Evolutionary conservation across 345 rosid genomes (phyloP), one percentile per base, ranked within the genome.

Genomic region (Syzygium oleosum): DNA sequence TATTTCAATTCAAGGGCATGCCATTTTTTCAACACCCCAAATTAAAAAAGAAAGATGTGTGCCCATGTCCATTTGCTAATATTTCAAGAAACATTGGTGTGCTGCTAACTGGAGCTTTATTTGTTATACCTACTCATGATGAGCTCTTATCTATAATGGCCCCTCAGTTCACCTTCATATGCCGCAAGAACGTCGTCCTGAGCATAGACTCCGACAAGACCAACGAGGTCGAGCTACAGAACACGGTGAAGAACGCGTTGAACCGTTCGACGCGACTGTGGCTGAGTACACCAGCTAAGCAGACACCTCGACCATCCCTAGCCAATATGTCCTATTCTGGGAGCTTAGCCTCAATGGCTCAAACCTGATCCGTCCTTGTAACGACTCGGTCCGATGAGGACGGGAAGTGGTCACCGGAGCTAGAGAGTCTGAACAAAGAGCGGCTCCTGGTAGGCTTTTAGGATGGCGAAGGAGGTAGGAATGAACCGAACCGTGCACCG

Each of bases 221-320:
- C n/a, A 98, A 97, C 87, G 99, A 97, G 90, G 99, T 95, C 84
- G 99, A 97, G 91, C 97, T 97, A 16, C 99, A 97, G 87, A 94
- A 91, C 86, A 98, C 99, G 49, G 97, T 97, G 41, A 94, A 93
- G 92, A 96, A 95, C 79, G 99, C 98, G 46, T 93, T 93, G 93
- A 93, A 90, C 89, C 98, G 3, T 97, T 97, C 79, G 98, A 93
- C 78, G 96, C 99, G 5, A 89, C 92, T 6, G 86, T 97, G 87
- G 89, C 95, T 6, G 99, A 97, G 92, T 97, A 97, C 94, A 96
- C 98, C 8, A 94, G 99, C 93, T 94, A 89, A 88, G 99, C 97
- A 29, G 98, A 97, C 86, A 94, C 99, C 58, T 85, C 92, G 2
- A 92, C 90, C 54, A 91, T 95, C 86, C 99, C 98, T 1, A 99